Conservation (phyloP, 148 eudicot species). For the Rhododendron ferrugineum region DNA sequence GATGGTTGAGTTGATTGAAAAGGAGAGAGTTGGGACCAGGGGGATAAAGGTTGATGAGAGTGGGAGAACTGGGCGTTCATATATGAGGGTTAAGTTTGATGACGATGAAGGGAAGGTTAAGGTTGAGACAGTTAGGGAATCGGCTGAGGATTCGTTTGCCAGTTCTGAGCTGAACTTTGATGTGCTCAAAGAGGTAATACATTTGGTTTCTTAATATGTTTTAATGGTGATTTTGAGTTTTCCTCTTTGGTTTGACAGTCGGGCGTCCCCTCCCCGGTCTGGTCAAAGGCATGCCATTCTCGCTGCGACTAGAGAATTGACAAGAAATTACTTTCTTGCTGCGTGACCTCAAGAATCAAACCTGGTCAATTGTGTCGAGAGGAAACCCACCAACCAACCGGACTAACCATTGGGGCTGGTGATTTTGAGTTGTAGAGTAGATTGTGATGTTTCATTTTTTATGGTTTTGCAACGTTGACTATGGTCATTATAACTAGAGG, state of each 20-base stretch:
- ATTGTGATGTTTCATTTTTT: neutral
- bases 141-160: constrained; percentile 70
- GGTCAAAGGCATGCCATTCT: no score
- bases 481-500: neutral
- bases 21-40: constrained; percentile 76
- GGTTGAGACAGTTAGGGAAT: constrained; percentile 52
- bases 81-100: constrained; percentile 61
- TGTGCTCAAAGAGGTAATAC: constrained; percentile 88
- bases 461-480: neutral
- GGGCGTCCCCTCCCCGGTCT: no score
- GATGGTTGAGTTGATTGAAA: constrained; percentile 61
- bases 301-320: no score
- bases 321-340: no score
- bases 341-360: no score
- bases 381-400: no score
- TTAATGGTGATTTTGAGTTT: neutral
- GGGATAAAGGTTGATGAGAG: constrained; percentile 52
- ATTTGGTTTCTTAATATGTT: no score
- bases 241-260: no score
- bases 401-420: neutral
- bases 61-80: constrained; percentile 48
- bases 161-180: constrained; percentile 63
- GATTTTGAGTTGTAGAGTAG: neutral
- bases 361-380: no score
- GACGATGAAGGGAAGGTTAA: constrained; percentile 49